Base-by-base conservation (phyloP, 208 protist genomes). In the Trypanosomatidae sp. region DNA sequence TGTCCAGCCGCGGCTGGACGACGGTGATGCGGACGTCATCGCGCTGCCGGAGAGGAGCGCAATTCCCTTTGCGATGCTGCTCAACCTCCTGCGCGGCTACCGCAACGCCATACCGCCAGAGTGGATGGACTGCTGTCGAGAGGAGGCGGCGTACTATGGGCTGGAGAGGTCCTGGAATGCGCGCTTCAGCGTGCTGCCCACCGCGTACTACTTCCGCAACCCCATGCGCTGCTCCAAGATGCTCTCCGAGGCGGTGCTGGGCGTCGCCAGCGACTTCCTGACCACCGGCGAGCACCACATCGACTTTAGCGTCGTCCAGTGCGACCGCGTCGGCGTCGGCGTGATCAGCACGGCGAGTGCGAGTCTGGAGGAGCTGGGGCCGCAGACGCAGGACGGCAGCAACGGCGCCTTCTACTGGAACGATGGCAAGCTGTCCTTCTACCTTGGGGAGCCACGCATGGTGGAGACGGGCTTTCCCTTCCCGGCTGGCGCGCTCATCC, bases 41-140 rank as follows among this genome's bases (percentile, higher is more conserved):
- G 68, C 65, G 5, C 69, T 91, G 19, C 83, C 86, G 19, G 70
- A 73, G 12, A 73, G 59, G 39, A 80, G 82, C 53, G 66, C 88
- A 4, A 52, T 30, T 6, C 60, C 87, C 30, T 90, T 92, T 52
- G 78, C 64, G 15, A 82, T 83, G 74, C 74, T 92, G 46, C 73
- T 92, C 43, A 92, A 92, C 53, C 55, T 92, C 2, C 62, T 92
- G 47, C 85, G 88, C n/a, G 88, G 88, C 1, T 92, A 92, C 77
- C 62, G 50, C 10, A 67, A 80, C 50, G 77, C 85, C 0, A 76
- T 92, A 12, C 80, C 85, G 39, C 74, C 68, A 19, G 80, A 41
- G 8, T 86, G 78, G 74, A 76, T 75, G 60, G 83, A 85, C 25
- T 77, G 67, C 33, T 90, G 85, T 36, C 52, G 50, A 3, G 76